Base-by-base conservation (phyloP, 345 rosid genomes). In the Citrus cavaleriei region DNA sequence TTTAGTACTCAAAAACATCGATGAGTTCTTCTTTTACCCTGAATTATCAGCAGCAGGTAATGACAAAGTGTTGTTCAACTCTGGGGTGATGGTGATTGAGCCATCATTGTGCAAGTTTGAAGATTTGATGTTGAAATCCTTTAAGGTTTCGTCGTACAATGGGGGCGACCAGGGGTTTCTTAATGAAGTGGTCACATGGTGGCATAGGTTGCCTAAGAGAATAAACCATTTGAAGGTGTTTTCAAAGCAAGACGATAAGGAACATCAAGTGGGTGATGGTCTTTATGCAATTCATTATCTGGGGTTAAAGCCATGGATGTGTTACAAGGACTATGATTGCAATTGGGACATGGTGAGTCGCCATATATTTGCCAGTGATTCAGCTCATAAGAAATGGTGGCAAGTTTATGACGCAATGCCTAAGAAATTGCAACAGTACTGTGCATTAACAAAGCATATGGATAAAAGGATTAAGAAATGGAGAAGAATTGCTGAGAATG, bases 101-200 rank as follows among this genome's bases (percentile, higher is more conserved):
- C 98, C 99, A 24, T 95, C 98, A 0, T 22, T 21, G 70, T 93
- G 99, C 68, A n/a, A 78, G 77, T 92, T 96, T 40, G 81, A 90
- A 61, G 82, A 88, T 3, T 18, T 96, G 75, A 87, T 91, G 88
- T 12, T 25, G 35, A 90, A 89, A 55, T 85, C 83, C 2, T 65
- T 67, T 8, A 77, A 79, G 63, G 32, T 96, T 4, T 80, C 69
- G 22, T 89, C 98, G 0, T 93, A 90, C 78, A 96, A 93, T 2
- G 98, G 97, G 2, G 98, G 97, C 3, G 98, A 95, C 78, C 99
- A 95, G 42, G 99, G 98, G 0, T 93, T 92, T 38, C 87, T 93
- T 5, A 93, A 93, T 42, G 98, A 95, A 79, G 63, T 79, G 5
- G 92, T 95, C 46, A 87, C 93, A 1, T 92, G 97, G 98, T 93